These are phyloP conservation scores for Chimonanthus praecox DNA, from an alignment of 164 flowering plant species.

Conservation along the genomic window DNA sequence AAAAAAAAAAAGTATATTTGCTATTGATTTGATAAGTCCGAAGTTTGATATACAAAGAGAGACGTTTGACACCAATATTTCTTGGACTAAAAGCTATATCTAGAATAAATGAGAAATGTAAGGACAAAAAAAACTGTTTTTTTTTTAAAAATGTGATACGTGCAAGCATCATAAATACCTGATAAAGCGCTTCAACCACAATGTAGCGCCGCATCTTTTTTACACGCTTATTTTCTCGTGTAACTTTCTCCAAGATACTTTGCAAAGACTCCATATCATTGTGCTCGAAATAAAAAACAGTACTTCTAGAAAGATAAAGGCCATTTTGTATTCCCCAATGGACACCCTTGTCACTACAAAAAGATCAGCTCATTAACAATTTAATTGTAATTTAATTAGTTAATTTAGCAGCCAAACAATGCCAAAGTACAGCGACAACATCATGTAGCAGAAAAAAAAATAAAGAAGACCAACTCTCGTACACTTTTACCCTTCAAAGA, in stretches of 20 bases:
- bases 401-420: background rate
- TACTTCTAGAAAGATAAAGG: conserved; percentile 92
- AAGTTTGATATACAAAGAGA: no score
- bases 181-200: conserved; percentile 93
- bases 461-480: background rate
- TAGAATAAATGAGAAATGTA: background rate
- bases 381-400: background rate
- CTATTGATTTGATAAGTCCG: no score
- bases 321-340: conserved; percentile 99
- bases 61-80: no score
- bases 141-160: background rate
- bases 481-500: background rate
- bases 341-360: conserved; percentile 90
- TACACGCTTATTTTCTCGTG: conserved; percentile 55
- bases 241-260: conserved; percentile 63
- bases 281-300: conserved; percentile 86
- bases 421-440: background rate
- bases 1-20: no score
- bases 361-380: background rate
- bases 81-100: background rate
- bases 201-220: conserved; percentile 90
- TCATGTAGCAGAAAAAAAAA: background rate
- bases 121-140: background rate
- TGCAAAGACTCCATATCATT: conserved; percentile 85
- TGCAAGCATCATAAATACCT: conserved; percentile 40